phyloP scores from a whole-genome alignment of 2,329 filamentous ascomycete species.

The Epichloe sylvatica region DNA sequence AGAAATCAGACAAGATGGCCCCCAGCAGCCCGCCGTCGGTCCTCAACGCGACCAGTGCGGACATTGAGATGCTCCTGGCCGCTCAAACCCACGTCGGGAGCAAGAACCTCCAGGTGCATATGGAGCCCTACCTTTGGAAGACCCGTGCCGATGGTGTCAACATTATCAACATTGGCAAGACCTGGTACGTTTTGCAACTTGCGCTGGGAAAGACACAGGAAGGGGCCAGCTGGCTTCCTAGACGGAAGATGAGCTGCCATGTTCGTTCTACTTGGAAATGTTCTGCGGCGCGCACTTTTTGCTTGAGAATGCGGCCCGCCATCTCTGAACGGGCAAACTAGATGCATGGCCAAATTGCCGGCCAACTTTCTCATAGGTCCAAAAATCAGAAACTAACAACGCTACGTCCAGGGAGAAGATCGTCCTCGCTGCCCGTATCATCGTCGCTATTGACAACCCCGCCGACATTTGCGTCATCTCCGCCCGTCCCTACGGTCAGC shows the following conservation, averaged over 20 bases:
- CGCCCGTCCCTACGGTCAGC: slow-evolving; percentile 97
- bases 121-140: slow-evolving; percentile 99
- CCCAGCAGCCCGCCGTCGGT: slow-evolving; percentile 83
- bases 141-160: slow-evolving; percentile 97
- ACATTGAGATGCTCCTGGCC: slow-evolving; percentile 98
- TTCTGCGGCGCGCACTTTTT: neutral
- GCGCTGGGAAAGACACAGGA: too few species aligned
- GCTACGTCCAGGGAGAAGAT: slow-evolving; percentile 78
- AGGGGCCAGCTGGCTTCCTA: neutral
- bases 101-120: slow-evolving; percentile 99
- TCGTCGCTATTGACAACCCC: slow-evolving; percentile 97
- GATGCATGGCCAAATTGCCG: neutral
- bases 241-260: neutral
- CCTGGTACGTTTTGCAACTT: slow-evolving; percentile 54
- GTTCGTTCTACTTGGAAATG: neutral
- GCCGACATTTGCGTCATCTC: slow-evolving; percentile 99
- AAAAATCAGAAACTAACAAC: slow-evolving; percentile 4
- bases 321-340: too few species aligned
- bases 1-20: slow-evolving; percentile 64
- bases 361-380: too few species aligned
- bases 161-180: slow-evolving; percentile 99
- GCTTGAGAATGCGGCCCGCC: neutral
- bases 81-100: slow-evolving; percentile 92
- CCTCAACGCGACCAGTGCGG: slow-evolving; percentile 94
- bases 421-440: slow-evolving; percentile 95